Evolutionary conservation across 306 rosid genomes (phyloP).

Genomic region (Datisca glomerata): DNA sequence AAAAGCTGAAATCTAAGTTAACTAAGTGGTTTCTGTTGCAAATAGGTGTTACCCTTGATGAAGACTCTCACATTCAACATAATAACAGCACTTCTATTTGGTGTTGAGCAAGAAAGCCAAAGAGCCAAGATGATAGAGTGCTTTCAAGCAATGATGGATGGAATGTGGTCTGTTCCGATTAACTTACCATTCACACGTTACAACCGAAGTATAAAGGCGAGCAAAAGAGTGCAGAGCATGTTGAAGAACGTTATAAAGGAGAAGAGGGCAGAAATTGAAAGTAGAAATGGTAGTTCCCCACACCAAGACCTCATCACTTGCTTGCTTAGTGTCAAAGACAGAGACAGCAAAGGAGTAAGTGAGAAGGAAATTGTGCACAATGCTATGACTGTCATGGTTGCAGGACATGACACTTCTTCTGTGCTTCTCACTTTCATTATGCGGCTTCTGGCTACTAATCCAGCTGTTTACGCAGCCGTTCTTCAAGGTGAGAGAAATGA

Average conservation of each 20-base stretch:
- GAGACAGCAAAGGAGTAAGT: slow-evolving; percentile 21
- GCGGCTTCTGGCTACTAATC: slow-evolving; percentile 35
- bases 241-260: slow-evolving; percentile 28
- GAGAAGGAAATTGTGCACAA: slow-evolving; percentile 63
- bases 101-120: slow-evolving; percentile 40
- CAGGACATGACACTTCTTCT: slow-evolving; percentile 65
- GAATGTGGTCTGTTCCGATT: slow-evolving; percentile 56
- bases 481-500: no score
- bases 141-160: slow-evolving; percentile 39
- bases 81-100: slow-evolving; percentile 52
- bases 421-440: slow-evolving; percentile 48
- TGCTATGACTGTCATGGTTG: slow-evolving; percentile 44
- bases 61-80: slow-evolving; percentile 70
- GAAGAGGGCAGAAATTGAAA: slow-evolving; percentile 28
- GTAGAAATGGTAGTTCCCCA: slow-evolving; percentile 22
- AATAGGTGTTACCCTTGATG: slow-evolving; percentile 57
- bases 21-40: background rate
- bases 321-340: slow-evolving; percentile 37
- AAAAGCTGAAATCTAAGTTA: no score
- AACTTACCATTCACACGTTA: slow-evolving; percentile 62
- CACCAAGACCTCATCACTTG: slow-evolving; percentile 48
- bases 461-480: slow-evolving; percentile 34
- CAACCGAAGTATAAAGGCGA: slow-evolving; percentile 44
- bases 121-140: slow-evolving; percentile 29
- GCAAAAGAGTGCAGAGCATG: slow-evolving; percentile 34